Base-by-base conservation (phyloP, 2,329 filamentous ascomycete species). In the Amauroascus verrucosus region DNA sequence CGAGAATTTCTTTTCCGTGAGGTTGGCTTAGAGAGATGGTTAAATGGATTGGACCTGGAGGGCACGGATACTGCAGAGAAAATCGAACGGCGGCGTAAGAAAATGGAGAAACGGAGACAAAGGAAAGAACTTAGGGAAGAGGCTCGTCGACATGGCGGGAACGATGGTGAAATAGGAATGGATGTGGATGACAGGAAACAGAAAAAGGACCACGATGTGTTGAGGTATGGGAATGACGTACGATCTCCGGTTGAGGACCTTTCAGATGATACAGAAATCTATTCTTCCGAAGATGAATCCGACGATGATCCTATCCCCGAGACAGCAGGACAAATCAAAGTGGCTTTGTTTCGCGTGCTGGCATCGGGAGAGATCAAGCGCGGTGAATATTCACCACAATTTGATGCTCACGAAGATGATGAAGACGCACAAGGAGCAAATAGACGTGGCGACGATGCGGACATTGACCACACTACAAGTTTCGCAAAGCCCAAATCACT, bases 341-440 rank as follows among this genome's bases (percentile, higher is more conserved):
- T 98, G 16, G 89, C 91, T 58, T 83, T 98, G 73, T 97, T 96
- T 70, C 83, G 93, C 26, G 93, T 98, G 7, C 76, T 97, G 44
- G 93, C 93, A 1, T 95, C 89, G 6, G 93, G 93, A 13, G 93
- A 97, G 69, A 95, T 98, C 66, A 97, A 96, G 73, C 88, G 90
- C 65, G 93, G 93, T 58, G 93, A 98, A 70, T 98, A 97, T 70
- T 95, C 90, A 1, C 93, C 93, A 11, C 93, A 97, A 64, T 97
- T 97, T 59, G 90, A 95, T 67, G 91, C 91, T 2, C 88, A 97
- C 63, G 93, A 97, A 64, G 91, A 95, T 58, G 90, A 95, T 57
- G 89, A 95, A 53, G 83, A 85, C 51, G 74, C 77, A 16, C 68
- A 70, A 53, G 72, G 71, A 7, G 40, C 53, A 9, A 60, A 62